Base-by-base conservation (phyloP, 1,284 basidiomycete species). In the Leccinum griseonigrum region DNA sequence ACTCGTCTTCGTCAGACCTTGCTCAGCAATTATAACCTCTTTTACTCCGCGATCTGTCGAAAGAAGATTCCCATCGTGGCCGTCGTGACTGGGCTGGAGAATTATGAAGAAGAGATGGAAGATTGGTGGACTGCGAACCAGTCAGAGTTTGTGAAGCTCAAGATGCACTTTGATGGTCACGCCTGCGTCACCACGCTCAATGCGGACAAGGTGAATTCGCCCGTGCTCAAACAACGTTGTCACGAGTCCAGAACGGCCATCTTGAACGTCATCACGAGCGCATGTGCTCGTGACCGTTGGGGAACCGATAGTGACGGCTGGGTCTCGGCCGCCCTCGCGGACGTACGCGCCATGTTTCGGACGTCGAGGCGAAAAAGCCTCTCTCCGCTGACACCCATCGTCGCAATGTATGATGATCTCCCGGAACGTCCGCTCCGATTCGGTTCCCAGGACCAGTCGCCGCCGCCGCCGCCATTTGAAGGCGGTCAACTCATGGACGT, bases 31-130 rank as follows among this genome's bases (percentile, higher is more conserved):
- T 77, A 75, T 58, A 67, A 72, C 58, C 60, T 75, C 59, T 75
- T 75, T 65, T 74, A 75, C 60, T 74, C 73, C 16, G 67, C 66
- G 18, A 63, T 74, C 57, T 77, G 71, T 65, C 64, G 72, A 43
- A 72, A 68, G 53, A 71, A 68, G 64, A 63, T 74, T 11, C 72
- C 74, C 43, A 73, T 72, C 57, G 74, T 73, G 54, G 58, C 52
- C 22, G 60, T 72, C 34, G 69, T 72, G 60, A 72, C 72, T 0
- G 72, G 74, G 7, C 46, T 72, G 55, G 71, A 72, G 63, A 72
- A 67, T 50, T 56, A 71, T 18, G 69, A 71, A n/a, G 60, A 34
- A 9, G 59, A 73, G 51, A 76, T 75, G 75, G 60, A 60, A 36
- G 66, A 68, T 57, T 75, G 74, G 74, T 77, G 74, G 75, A 10